These are phyloP conservation scores for Protomyces inouyei DNA, from an alignment of 1,139 yeast species.

Conservation along the genomic window DNA sequence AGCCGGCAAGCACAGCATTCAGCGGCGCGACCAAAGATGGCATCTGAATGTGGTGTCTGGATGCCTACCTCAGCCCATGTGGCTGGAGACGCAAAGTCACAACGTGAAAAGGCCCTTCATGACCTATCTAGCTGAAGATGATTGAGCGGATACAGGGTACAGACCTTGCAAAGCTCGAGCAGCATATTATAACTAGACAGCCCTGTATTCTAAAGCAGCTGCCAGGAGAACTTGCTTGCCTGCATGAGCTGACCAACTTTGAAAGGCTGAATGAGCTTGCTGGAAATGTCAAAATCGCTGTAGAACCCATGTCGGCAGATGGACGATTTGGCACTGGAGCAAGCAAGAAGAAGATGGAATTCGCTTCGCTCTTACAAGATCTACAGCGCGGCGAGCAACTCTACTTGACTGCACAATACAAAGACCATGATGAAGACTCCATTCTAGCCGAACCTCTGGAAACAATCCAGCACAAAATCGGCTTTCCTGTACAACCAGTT, in stretches of 20 bases:
- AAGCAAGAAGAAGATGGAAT: constrained; percentile 11
- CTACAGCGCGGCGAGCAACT: constrained; percentile 15
- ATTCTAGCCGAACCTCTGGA: constrained; percentile 15
- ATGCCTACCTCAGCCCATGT: too few relatives aligned
- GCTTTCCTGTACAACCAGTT: constrained; percentile 9
- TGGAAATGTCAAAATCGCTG: constrained; percentile 8
- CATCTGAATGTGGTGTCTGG: too few relatives aligned
- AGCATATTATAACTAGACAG: background rate
- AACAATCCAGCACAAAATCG: background rate
- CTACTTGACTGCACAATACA: constrained; percentile 28
- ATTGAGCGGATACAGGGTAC: background rate
- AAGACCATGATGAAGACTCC: constrained; percentile 11
- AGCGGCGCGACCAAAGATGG: too few relatives aligned
- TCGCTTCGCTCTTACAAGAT: constrained; percentile 10
- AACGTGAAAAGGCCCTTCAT: background rate
- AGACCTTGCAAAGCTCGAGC: background rate
- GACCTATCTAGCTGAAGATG: background rate
- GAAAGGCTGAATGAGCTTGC: constrained; percentile 4
- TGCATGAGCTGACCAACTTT: background rate
- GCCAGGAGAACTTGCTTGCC: constrained; percentile 4
- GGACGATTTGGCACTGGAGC: constrained; percentile 27
- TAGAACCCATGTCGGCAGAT: constrained; percentile 23
- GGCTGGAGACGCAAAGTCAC: background rate
- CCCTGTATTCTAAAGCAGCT: constrained; percentile 15
- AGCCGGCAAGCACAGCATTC: too few relatives aligned